phyloP scores from a whole-genome alignment of 2,329 filamentous ascomycete species.

The Fusarium clavum region DNA sequence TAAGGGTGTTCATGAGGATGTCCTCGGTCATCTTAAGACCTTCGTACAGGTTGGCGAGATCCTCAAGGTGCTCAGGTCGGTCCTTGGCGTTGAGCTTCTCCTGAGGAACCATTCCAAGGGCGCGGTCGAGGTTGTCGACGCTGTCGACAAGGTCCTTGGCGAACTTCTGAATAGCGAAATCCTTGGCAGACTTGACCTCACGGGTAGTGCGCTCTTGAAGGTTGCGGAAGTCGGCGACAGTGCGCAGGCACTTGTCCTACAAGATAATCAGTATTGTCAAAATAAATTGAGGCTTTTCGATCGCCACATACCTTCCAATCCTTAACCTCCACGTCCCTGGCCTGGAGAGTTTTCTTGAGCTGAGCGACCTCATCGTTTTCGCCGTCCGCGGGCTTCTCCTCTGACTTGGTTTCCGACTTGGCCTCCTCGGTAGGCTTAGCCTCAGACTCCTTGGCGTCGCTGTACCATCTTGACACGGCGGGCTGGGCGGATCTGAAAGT shows the following conservation, averaged over 20 bases:
- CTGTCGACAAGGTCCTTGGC: constrained; percentile 94
- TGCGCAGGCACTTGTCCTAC: constrained; percentile 94
- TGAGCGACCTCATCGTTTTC: constrained; percentile 55
- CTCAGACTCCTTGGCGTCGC: constrained; percentile 57
- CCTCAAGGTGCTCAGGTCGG: constrained; percentile 69
- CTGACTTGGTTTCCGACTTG: constrained; percentile 46
- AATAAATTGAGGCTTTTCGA: not conserved
- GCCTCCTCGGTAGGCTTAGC: constrained; percentile 47
- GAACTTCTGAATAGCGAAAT: constrained; percentile 96
- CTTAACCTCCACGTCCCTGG: constrained; percentile 65
- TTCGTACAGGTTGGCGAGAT: constrained; percentile 83
- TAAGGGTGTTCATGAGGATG: constrained; percentile 86
- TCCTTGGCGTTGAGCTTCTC: constrained; percentile 73
- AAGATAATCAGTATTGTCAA: constrained; percentile 15
- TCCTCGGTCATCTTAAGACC: constrained; percentile 95
- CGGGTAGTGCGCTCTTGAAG: constrained; percentile 94
- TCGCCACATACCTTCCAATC: constrained; percentile 81
- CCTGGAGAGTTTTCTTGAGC: constrained; percentile 64
- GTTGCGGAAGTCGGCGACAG: constrained; percentile 96
- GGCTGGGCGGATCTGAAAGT: constrained; percentile 54
- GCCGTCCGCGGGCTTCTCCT: constrained; percentile 45
- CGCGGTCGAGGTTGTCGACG: constrained; percentile 97
- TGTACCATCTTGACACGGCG: constrained; percentile 59
- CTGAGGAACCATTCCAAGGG: constrained; percentile 80
- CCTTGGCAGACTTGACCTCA: constrained; percentile 86